phyloP scores from a whole-genome alignment of 2,329 filamentous ascomycete species.

The Neocucurbitaria cava region DNA sequence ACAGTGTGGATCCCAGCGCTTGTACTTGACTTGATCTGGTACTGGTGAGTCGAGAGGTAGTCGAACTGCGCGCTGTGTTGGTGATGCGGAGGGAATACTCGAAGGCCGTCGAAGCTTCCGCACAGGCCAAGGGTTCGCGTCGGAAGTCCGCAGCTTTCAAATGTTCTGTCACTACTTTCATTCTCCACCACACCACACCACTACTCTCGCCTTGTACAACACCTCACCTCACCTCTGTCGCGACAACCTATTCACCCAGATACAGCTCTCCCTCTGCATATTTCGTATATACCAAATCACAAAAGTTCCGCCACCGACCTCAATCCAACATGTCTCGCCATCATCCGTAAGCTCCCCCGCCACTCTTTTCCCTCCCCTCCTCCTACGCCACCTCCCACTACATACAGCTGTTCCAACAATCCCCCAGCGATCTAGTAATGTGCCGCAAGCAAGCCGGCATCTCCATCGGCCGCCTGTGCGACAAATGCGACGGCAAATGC shows the following conservation, averaged over 20 bases:
- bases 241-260: too few relatives aligned
- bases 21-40: not conserved
- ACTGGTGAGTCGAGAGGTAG: not conserved
- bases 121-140: slow-evolving; percentile 29
- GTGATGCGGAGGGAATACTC: slow-evolving; percentile 1
- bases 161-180: slow-evolving; percentile 4
- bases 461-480: slow-evolving; percentile 96
- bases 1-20: not conserved
- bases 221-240: not conserved
- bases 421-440: slow-evolving; percentile 91
- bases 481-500: slow-evolving; percentile 99
- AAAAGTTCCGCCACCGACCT: not conserved
- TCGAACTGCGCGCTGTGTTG: slow-evolving; percentile 2
- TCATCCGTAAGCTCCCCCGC: slow-evolving; percentile 73
- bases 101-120: slow-evolving; percentile 30
- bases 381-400: not conserved
- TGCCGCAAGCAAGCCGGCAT: slow-evolving; percentile 99
- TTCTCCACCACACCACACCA: not conserved
- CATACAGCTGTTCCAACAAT: slow-evolving; percentile 21
- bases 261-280: not conserved
- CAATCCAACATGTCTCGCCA: slow-evolving; percentile 79
- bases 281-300: not conserved
- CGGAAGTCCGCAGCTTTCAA: slow-evolving; percentile 23
- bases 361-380: slow-evolving; percentile 1
- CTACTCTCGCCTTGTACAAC: not conserved